Conservation (phyloP, 768 basidiomycete species). For the Pleurotus eryngii region DNA sequence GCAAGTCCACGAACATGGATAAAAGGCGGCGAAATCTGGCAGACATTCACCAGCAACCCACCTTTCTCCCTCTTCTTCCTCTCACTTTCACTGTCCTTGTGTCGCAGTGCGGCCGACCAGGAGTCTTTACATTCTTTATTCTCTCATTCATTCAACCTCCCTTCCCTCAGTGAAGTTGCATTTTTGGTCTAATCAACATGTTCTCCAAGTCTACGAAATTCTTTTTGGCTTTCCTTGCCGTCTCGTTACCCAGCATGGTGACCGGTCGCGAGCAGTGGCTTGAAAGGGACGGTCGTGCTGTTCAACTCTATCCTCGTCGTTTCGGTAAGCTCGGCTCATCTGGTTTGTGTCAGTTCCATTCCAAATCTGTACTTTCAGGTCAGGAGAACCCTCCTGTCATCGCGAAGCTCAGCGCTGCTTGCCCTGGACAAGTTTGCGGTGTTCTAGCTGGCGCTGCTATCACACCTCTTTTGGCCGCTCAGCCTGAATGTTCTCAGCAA, state of each 20-base stretch:
- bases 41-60: background rate
- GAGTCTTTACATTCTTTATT: conserved; percentile 6
- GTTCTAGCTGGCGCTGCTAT: conserved; percentile 47
- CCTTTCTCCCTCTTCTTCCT: background rate
- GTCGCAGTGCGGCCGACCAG: conserved; percentile 8
- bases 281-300: conserved; percentile 43
- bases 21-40: background rate
- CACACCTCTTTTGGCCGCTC: conserved; percentile 48
- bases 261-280: conserved; percentile 42
- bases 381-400: conserved; percentile 49
- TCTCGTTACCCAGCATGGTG: conserved; percentile 18
- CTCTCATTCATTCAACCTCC: conserved; percentile 6
- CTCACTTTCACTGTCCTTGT: background rate
- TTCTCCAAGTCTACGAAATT: conserved; percentile 15
- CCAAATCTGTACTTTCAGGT: conserved; percentile 8
- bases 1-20: background rate
- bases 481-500: conserved; percentile 54
- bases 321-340: conserved; percentile 27
- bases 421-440: conserved; percentile 47
- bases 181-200: conserved; percentile 16
- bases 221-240: conserved; percentile 17
- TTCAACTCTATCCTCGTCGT: conserved; percentile 48
- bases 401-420: conserved; percentile 42
- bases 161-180: conserved; percentile 11
- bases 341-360: background rate